These are phyloP conservation scores for Linaria vulgaris DNA, from an alignment of 257 asterid species.

Conservation along the genomic window DNA sequence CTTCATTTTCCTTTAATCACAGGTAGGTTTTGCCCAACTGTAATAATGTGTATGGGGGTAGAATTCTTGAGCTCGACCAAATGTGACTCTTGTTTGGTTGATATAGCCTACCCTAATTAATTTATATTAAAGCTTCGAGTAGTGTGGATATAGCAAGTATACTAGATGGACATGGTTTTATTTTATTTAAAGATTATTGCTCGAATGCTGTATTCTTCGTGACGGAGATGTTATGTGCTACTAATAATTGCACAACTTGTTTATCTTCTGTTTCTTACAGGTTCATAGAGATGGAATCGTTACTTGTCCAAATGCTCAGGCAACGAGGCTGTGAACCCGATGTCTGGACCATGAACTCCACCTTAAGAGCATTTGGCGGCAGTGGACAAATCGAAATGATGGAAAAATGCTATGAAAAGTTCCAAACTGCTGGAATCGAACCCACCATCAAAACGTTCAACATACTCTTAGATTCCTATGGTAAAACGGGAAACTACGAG, in stretches of 20 bases:
- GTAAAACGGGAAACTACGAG: conserved; percentile 68
- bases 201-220: background rate
- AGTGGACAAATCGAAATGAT: conserved; percentile 88
- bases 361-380: conserved; percentile 91
- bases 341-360: conserved; percentile 94
- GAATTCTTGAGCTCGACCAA: no score
- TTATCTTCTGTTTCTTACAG: conserved; percentile 37
- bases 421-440: conserved; percentile 78
- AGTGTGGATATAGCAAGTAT: no score
- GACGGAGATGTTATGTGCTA: background rate
- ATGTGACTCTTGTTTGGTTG: no score
- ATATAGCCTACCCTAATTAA: no score
- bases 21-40: no score
- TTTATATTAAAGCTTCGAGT: no score
- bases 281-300: conserved; percentile 82
- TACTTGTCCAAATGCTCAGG: conserved; percentile 73
- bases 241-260: background rate
- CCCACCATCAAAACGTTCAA: conserved; percentile 88
- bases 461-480: conserved; percentile 82
- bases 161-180: no score
- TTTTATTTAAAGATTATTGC: no score
- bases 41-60: no score
- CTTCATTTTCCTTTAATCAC: no score
- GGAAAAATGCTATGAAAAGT: conserved; percentile 92
- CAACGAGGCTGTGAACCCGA: conserved; percentile 71